Conservation (phyloP, 1,284 basidiomycete genomes). For the Ganoderma lingzhi region DNA sequence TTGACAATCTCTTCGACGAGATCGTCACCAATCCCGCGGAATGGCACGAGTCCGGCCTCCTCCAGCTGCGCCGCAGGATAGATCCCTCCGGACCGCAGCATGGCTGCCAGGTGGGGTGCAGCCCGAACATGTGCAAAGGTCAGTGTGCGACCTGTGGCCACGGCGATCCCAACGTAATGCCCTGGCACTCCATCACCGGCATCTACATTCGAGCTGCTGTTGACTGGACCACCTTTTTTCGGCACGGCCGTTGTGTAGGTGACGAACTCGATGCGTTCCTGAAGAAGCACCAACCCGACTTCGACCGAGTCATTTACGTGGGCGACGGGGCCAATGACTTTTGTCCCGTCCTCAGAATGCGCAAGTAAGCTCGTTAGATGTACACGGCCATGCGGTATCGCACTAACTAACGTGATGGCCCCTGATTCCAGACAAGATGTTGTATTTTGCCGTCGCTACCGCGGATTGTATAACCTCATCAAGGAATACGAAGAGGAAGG, state of each 20-base stretch:
- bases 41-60: slow-evolving; percentile 78
- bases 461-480: slow-evolving; percentile 82
- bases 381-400: background rate
- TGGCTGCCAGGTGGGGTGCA: slow-evolving; percentile 88
- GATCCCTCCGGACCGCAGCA: slow-evolving; percentile 85
- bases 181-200: background rate
- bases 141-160: background rate
- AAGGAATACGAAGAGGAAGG: slow-evolving; percentile 70
- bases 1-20: slow-evolving; percentile 81
- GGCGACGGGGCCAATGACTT: slow-evolving; percentile 98
- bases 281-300: slow-evolving; percentile 70
- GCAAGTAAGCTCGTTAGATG: slow-evolving; percentile 57
- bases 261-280: slow-evolving; percentile 90
- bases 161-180: background rate
- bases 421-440: slow-evolving; percentile 70
- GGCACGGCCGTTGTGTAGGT: slow-evolving; percentile 53
- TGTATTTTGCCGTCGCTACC: slow-evolving; percentile 78
- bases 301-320: slow-evolving; percentile 88
- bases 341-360: slow-evolving; percentile 87
- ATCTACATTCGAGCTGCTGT: background rate
- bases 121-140: slow-evolving; percentile 99
- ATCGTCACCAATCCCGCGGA: slow-evolving; percentile 94
- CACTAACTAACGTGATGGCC: slow-evolving; percentile 15
- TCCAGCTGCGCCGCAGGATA: slow-evolving; percentile 82
- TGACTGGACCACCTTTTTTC: background rate